These are phyloP conservation scores for Epipyxis sp. DNA, from an alignment of 108 stramenopile genomes.

Conservation along the genomic window DNA sequence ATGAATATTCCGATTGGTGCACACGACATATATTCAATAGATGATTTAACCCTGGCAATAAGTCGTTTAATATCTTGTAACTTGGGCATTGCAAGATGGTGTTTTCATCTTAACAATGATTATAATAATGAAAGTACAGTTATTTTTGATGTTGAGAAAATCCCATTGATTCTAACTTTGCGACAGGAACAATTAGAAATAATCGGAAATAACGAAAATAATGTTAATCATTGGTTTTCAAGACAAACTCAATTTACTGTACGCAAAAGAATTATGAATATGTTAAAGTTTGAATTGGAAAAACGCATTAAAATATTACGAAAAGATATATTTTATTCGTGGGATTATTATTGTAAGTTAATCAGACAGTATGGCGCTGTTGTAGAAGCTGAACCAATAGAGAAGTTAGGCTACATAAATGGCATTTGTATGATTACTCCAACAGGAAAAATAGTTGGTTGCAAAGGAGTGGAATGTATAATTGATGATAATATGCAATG, in stretches of 20 bases:
- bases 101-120: slow-evolving; percentile 33
- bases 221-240: slow-evolving; percentile 40
- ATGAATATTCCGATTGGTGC: slow-evolving; percentile 52
- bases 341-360: slow-evolving; percentile 34
- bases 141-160: slow-evolving; percentile 40
- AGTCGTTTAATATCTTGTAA: slow-evolving; percentile 51
- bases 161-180: neutral
- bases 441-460: slow-evolving; percentile 7
- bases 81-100: slow-evolving; percentile 48
- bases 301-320: slow-evolving; percentile 6
- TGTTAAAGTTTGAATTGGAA: slow-evolving; percentile 27
- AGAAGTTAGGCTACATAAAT: slow-evolving; percentile 20
- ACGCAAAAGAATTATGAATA: slow-evolving; percentile 43
- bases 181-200: neutral
- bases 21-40: slow-evolving; percentile 54
- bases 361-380: slow-evolving; percentile 45
- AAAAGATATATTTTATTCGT: slow-evolving; percentile 27
- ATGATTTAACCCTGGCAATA: slow-evolving; percentile 51
- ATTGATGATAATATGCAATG: slow-evolving; percentile 28
- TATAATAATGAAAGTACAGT: slow-evolving; percentile 33
- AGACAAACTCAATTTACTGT: slow-evolving; percentile 51
- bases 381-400: slow-evolving; percentile 49
- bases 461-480: slow-evolving; percentile 25
- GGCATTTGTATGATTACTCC: slow-evolving; percentile 40
- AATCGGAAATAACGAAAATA: neutral